A percentile compares a stretch with the other conserved stretches of the same genome.
Conservation (phyloP, 2,329 filamentous ascomycete species). For the Sporothrix globosa region DNA sequence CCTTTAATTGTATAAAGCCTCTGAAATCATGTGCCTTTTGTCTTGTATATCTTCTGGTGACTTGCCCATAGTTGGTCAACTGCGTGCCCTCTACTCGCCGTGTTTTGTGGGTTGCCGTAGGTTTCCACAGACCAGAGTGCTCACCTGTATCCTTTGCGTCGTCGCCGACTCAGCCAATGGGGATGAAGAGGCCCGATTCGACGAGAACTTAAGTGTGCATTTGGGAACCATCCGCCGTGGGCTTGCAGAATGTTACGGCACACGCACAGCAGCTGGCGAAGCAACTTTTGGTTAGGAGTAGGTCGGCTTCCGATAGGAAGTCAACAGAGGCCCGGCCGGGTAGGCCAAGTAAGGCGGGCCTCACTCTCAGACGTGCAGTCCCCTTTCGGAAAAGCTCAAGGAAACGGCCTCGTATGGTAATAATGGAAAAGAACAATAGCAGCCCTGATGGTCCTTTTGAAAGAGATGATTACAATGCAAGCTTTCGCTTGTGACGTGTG, state of each 20-base stretch:
- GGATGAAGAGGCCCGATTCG: background rate
- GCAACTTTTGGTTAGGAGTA: too few relatives aligned
- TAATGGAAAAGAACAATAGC: background rate
- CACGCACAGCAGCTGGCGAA: background rate
- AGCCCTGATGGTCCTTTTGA: background rate
- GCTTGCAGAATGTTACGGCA: conserved; percentile 10
- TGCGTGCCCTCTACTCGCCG: background rate
- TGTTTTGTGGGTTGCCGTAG: background rate
- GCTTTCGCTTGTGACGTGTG: too few relatives aligned
- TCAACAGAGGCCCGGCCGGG: background rate
- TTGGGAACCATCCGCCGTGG: background rate
- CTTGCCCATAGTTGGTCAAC: background rate
- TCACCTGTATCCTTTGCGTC: background rate
- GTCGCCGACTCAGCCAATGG: background rate
- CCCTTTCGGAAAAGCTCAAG: background rate
- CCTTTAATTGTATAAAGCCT: too few relatives aligned
- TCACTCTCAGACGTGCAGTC: background rate
- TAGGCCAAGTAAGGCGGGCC: background rate
- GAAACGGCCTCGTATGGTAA: background rate
- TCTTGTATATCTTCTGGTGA: background rate
- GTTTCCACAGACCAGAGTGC: background rate
- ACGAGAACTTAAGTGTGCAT: background rate
- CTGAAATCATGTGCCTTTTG: background rate
- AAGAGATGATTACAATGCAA: background rate
- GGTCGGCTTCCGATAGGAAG: background rate